Base-by-base conservation (phyloP, 768 basidiomycete genomes). In the Naganishia onofrii region DNA sequence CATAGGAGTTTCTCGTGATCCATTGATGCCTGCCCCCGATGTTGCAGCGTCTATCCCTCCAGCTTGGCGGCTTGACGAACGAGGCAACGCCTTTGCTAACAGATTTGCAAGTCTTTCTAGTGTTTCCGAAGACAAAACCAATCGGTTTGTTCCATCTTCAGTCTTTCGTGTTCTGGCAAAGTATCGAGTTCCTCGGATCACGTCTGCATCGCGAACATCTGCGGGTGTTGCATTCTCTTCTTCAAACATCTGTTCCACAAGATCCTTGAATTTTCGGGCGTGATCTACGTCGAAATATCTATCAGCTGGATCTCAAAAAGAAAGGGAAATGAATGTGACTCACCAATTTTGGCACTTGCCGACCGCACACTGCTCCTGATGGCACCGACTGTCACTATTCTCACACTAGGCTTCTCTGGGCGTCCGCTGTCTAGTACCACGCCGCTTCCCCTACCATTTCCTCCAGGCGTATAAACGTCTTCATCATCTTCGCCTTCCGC, bases 191-290 rank as follows among this genome's bases (percentile, higher is more conserved):
- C 83, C 76, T 3, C 48, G 48, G 6, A 87, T 83, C 15, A 92
- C 82, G 63, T 87, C 84, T 17, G 77, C 70, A n/a, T 82, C 70
- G 46, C 85, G 84, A 1, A 83, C 79, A 58, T 89, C 88, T 0
- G 86, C 82, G 2, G 88, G 85, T 19, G 92, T 82, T 0, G 84
- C 78, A 76, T 93, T 93, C 74, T 91, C 88, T 0, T 90, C 88
- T 72, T 90, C 88, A 68, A 95, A 90, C 19, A 96, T 85, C 66
- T 95, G 92, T 72, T 93, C 91, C 0, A 95, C 82, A 21, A 92
- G 81, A 2, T 87, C 86, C 0, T 83, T 84, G 12, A 98, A 84
- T 78, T 90, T 94, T 75, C 93, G 89, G 4, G 90, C 79, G 0
- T 90, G 89, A 1, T 81, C 89, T 89, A 70, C 48, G 13, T 31